A percentile compares a stretch with the other conserved stretches of the same genome.
phyloP scores from a whole-genome alignment of 495 filamentous ascomycete genomes.

The Jackrogersella multiformis region DNA sequence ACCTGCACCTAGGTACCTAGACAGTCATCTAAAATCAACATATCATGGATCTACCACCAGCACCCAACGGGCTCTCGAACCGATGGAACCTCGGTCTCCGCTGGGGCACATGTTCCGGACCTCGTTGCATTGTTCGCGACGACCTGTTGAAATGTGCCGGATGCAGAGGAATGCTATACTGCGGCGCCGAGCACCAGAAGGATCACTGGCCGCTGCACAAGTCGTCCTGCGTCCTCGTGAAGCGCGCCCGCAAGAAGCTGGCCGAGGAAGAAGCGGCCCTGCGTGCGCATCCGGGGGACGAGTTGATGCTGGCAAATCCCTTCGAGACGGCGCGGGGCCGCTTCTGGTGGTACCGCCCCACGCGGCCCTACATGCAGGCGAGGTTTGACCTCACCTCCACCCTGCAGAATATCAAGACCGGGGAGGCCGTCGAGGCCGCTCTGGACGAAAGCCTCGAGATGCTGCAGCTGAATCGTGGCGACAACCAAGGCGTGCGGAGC shows the following conservation, averaged over 20 bases:
- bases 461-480: conserved; percentile 53
- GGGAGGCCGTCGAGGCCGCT: conserved; percentile 44
- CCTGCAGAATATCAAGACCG: conserved; percentile 46
- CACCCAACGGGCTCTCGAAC: background rate
- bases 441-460: conserved; percentile 52
- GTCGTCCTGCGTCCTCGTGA: conserved; percentile 52
- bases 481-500: conserved; percentile 56
- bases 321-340: conserved; percentile 49
- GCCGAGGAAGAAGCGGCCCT: conserved; percentile 50
- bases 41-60: conserved; percentile 3
- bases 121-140: background rate
- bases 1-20: too few relatives aligned
- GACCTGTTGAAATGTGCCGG: conserved; percentile 46
- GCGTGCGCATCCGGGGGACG: conserved; percentile 38
- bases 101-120: background rate
- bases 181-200: conserved; percentile 55
- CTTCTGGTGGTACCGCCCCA: conserved; percentile 50
- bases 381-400: conserved; percentile 45
- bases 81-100: conserved; percentile 6
- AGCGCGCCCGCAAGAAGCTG: conserved; percentile 35
- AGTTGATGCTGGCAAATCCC: conserved; percentile 12
- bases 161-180: conserved; percentile 60
- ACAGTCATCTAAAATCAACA: background rate
- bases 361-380: conserved; percentile 55
- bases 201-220: conserved; percentile 54